Conservation (phyloP, 164 flowering plant genomes). For the Nymphaea thermarum region DNA sequence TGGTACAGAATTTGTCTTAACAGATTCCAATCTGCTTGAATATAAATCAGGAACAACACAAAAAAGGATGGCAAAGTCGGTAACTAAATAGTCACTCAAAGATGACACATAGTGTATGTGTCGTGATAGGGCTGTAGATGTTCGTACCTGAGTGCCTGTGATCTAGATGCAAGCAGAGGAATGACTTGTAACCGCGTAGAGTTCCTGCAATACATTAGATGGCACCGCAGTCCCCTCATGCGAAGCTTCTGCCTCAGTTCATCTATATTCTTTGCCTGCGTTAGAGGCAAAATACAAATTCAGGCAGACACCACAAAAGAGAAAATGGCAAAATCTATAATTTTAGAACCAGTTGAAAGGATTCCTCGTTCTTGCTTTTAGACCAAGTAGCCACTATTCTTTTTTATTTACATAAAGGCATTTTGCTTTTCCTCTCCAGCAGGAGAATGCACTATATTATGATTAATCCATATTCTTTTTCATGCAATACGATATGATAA, state of each 20-base stretch:
- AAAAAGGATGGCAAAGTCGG: too few relatives aligned
- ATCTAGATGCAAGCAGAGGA: slow-evolving; percentile 89
- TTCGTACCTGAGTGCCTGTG: slow-evolving; percentile 89
- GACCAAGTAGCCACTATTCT: too few relatives aligned
- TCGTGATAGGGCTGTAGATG: background rate
- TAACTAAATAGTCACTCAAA: too few relatives aligned
- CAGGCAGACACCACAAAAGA: background rate
- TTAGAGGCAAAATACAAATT: slow-evolving; percentile 2
- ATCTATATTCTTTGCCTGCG: slow-evolving; percentile 70
- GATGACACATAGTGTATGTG: too few relatives aligned
- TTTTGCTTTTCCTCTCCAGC: too few relatives aligned
- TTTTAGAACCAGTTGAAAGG: background rate
- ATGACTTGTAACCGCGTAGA: slow-evolving; percentile 71
- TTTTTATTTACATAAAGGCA: too few relatives aligned
- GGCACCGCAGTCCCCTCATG: slow-evolving; percentile 93
- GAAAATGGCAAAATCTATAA: background rate
- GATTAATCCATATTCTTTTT: too few relatives aligned
- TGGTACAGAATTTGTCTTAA: too few relatives aligned
- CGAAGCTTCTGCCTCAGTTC: slow-evolving; percentile 90
- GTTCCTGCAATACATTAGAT: slow-evolving; percentile 86
- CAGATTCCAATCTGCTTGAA: too few relatives aligned
- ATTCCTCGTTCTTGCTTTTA: background rate
- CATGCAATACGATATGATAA: too few relatives aligned
- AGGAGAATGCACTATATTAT: too few relatives aligned
- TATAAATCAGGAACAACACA: too few relatives aligned